Evolutionary conservation across 495 filamentous ascomycete genomes (phyloP).

Genomic region (Pseudevernia furfuracea): DNA sequence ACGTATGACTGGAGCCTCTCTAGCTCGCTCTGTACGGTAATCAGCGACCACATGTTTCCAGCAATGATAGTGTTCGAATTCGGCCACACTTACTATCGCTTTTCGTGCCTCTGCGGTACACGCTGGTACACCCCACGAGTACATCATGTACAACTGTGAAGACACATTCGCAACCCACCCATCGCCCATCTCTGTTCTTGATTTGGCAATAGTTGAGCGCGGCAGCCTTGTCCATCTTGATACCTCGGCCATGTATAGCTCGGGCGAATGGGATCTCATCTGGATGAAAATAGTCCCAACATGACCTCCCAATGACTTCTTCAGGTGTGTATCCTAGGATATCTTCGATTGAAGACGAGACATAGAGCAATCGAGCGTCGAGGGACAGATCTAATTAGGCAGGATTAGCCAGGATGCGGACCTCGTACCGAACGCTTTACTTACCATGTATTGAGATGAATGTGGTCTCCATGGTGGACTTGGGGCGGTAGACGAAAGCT

Average conservation of each 20-base stretch:
- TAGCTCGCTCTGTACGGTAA: conserved; percentile 54
- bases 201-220: conserved; percentile 74
- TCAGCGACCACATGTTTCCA: neutral
- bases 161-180: conserved; percentile 80
- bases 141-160: conserved; percentile 86
- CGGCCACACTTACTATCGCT: conserved; percentile 60
- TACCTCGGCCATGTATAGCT: conserved; percentile 61
- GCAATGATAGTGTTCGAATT: neutral
- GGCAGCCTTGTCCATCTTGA: conserved; percentile 76
- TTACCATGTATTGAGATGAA: conserved; percentile 90
- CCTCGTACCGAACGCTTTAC: conserved; percentile 30
- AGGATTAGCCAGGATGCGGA: conserved; percentile 17
- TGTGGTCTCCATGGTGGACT: conserved; percentile 68
- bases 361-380: conserved; percentile 77
- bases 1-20: conserved; percentile 72
- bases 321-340: conserved; percentile 73
- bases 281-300: conserved; percentile 82
- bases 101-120: conserved; percentile 61
- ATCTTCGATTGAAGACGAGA: conserved; percentile 73
- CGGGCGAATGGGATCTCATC: conserved; percentile 72
- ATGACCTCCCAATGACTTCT: conserved; percentile 68
- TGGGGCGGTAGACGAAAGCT: neutral
- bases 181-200: conserved; percentile 58
- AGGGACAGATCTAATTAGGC: conserved; percentile 53
- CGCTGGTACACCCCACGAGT: conserved; percentile 74